These are phyloP conservation scores for Moniliophthora roreri DNA, from an alignment of 1,284 basidiomycete genomes.

Conservation along the genomic window DNA sequence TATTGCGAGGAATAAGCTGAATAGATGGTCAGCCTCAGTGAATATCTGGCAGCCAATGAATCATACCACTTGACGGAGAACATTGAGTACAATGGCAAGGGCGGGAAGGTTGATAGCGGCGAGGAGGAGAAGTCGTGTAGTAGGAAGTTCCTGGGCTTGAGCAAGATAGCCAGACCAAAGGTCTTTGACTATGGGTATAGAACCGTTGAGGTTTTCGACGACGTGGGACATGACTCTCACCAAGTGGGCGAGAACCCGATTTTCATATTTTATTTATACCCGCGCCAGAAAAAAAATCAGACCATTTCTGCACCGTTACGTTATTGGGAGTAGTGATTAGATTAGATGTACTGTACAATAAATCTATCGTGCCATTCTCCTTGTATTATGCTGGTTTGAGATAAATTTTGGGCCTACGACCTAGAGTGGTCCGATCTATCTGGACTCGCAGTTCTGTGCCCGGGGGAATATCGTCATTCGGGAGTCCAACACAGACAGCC, in stretches of 20 bases:
- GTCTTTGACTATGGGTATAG: constrained; percentile 33
- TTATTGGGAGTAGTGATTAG: neutral
- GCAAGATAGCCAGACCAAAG: constrained; percentile 47
- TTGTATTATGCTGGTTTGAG: neutral
- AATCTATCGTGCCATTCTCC: too few species aligned
- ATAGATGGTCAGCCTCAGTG: neutral
- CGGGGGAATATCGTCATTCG: neutral
- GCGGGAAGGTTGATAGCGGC: constrained; percentile 37
- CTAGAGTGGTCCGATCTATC: neutral
- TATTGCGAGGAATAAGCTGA: constrained; percentile 52
- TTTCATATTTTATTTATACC: neutral
- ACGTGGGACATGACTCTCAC: constrained; percentile 29
- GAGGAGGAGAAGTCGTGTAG: constrained; percentile 33
- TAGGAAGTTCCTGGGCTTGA: constrained; percentile 39
- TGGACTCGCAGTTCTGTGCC: neutral
- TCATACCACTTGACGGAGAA: constrained; percentile 40
- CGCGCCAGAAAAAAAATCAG: neutral
- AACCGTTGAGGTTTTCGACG: constrained; percentile 33
- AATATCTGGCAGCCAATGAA: neutral
- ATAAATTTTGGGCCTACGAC: neutral
- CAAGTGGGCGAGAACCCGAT: constrained; percentile 1
- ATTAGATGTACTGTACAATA: neutral
- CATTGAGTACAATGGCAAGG: constrained; percentile 39
- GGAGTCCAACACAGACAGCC: neutral
- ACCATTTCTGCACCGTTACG: neutral